A percentile compares a stretch with the other conserved stretches of the same genome.
phyloP scores from a whole-genome alignment of 169 alveolate genomes.

The Plasmodium knowlesi region DNA sequence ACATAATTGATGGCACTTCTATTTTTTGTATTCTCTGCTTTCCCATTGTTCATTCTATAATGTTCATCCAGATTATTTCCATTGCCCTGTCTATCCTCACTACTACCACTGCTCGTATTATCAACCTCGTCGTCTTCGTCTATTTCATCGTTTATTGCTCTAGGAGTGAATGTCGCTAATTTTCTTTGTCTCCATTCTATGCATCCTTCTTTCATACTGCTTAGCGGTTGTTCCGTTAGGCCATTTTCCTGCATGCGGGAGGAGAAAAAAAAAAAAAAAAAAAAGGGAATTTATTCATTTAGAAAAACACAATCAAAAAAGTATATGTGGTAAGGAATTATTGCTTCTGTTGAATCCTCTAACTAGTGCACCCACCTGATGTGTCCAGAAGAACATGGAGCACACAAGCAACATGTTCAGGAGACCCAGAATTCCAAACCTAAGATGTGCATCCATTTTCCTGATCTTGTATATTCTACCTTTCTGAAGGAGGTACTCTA shows the following conservation, averaged over 20 bases:
- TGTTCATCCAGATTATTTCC: background rate
- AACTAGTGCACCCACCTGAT: background rate
- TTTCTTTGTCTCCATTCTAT: background rate
- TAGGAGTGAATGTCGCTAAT: background rate
- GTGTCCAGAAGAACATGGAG: background rate
- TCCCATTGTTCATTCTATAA: background rate
- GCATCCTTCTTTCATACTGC: background rate
- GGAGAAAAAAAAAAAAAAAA: background rate
- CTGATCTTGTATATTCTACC: background rate
- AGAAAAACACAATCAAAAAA: background rate
- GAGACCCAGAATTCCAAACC: background rate
- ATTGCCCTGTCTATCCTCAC: background rate
- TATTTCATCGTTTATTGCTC: background rate
- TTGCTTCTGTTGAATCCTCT: background rate
- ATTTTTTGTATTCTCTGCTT: background rate
- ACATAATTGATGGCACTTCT: background rate
- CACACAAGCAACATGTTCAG: background rate
- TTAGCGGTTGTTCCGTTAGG: background rate
- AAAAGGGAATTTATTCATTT: background rate
- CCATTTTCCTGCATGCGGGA: background rate
- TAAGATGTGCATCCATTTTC: background rate
- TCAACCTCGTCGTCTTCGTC: background rate
- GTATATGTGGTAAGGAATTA: background rate
- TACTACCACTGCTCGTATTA: background rate
- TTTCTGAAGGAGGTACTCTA: background rate